A percentile compares a stretch with the other conserved stretches of the same genome.
These are phyloP conservation scores for Platanthera guangdongensis DNA, from an alignment of 106 monocot genomes.

Conservation along the genomic window DNA sequence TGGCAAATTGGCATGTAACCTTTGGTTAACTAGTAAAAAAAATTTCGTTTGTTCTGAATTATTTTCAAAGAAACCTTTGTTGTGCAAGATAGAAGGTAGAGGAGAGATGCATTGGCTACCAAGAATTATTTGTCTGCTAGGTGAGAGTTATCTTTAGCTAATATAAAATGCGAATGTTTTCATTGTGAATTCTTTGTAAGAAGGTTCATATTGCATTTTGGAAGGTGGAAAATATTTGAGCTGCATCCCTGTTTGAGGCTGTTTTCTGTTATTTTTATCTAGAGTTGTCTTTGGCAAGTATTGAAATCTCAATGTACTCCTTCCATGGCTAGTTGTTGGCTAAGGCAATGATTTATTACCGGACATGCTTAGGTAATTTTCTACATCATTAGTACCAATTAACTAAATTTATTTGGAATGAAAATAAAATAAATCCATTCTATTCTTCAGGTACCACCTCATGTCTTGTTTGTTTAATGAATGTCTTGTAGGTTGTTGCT, in stretches of 20 bases:
- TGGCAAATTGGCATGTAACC: not conserved
- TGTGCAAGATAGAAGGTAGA: not conserved
- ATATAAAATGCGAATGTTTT: not conserved
- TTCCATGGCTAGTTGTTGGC: not conserved
- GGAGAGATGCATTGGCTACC: not conserved
- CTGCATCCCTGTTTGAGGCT: not conserved
- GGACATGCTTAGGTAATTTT: not conserved
- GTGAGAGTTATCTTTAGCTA: not conserved
- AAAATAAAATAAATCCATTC: not conserved
- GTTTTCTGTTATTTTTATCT: not conserved
- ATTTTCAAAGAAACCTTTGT: not conserved
- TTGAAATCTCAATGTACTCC: not conserved
- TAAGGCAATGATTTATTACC: not conserved
- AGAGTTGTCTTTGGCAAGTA: not conserved
- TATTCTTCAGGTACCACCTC: not conserved
- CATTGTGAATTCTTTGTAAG: not conserved
- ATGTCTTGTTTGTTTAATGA: not conserved
- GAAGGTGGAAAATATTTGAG: not conserved
- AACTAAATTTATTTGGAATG: not conserved
- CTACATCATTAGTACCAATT: not conserved
- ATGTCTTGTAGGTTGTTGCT: not conserved
- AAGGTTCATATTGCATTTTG: not conserved
- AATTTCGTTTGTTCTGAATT: not conserved
- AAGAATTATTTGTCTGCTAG: not conserved
- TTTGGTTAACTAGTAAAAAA: not conserved